phyloP scores from a whole-genome alignment of 2,329 filamentous ascomycete species.

The Orbilia javanica region DNA sequence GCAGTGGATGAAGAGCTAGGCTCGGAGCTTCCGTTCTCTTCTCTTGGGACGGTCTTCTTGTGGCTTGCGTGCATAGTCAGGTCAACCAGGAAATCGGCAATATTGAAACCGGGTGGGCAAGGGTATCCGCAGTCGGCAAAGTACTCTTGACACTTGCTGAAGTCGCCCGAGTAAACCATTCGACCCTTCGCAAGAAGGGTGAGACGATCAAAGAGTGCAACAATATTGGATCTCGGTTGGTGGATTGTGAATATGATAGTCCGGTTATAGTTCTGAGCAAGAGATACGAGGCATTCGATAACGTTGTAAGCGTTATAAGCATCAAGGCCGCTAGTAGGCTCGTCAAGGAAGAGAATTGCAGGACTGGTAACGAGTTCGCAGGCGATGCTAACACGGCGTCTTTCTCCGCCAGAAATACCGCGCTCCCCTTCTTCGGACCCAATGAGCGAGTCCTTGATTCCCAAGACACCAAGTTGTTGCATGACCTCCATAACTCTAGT shows the following conservation, averaged over 20 bases:
- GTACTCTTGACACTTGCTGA: slow-evolving; percentile 87
- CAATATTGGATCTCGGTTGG: slow-evolving; percentile 97
- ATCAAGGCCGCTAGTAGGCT: slow-evolving; percentile 95
- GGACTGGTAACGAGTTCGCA: slow-evolving; percentile 98
- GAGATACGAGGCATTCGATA: slow-evolving; percentile 90
- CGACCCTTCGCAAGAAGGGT: slow-evolving; percentile 88
- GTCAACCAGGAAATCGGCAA: slow-evolving; percentile 97
- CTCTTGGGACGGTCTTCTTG: slow-evolving; percentile 70
- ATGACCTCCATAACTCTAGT: slow-evolving; percentile 93
- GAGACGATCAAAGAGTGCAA: slow-evolving; percentile 94
- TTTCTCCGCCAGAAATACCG: slow-evolving; percentile 96
- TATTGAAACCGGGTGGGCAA: slow-evolving; percentile 97
- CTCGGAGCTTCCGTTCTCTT: slow-evolving; percentile 77
- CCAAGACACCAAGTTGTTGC: slow-evolving; percentile 91
- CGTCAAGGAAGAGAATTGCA: slow-evolving; percentile 95
- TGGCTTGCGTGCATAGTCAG: slow-evolving; percentile 93
- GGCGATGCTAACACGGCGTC: slow-evolving; percentile 93
- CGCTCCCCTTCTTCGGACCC: slow-evolving; percentile 95
- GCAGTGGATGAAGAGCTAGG: slow-evolving; percentile 74
- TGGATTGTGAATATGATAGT: slow-evolving; percentile 99
- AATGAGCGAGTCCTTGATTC: slow-evolving; percentile 94
- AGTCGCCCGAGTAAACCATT: slow-evolving; percentile 93
- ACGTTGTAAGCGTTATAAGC: slow-evolving; percentile 99
- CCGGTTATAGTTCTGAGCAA: slow-evolving; percentile 95
- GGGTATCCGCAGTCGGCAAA: slow-evolving; percentile 92